Evolutionary conservation across 352 stramenopile genomes (phyloP).

Genomic region (Aphanomyces cochlioides): DNA sequence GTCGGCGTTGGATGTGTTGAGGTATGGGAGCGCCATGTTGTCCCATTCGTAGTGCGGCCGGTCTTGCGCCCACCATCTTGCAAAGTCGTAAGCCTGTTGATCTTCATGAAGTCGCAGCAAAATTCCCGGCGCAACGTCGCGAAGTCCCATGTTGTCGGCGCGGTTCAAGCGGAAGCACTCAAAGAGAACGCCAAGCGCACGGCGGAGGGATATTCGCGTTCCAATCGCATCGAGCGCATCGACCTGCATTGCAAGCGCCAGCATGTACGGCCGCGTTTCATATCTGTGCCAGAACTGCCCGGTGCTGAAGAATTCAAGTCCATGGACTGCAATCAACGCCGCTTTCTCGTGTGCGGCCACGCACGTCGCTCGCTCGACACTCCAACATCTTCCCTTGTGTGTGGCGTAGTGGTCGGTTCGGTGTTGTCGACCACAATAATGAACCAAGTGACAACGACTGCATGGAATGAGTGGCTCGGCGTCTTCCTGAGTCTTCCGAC

Average conservation of each 20-base stretch:
- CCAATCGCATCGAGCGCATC: slow-evolving; percentile 11
- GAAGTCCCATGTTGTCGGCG: slow-evolving; percentile 13
- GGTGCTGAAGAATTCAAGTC: slow-evolving; percentile 1
- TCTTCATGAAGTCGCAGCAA: slow-evolving; percentile 5
- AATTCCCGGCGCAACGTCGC: slow-evolving; percentile 4
- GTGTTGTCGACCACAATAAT: slow-evolving; percentile 13
- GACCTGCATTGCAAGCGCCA: slow-evolving; percentile 3
- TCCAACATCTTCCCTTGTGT: neutral
- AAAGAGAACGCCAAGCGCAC: neutral
- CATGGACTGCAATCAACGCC: neutral
- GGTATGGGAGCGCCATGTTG: slow-evolving; percentile 12
- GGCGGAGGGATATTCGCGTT: neutral
- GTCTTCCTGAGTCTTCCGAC: neutral
- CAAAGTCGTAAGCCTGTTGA: slow-evolving; percentile 12
- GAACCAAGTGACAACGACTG: slow-evolving; percentile 14
- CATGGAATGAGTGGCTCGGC: slow-evolving; percentile 2
- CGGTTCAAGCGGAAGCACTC: slow-evolving; percentile 14
- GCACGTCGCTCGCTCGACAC: neutral
- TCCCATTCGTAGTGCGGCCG: slow-evolving; percentile 11
- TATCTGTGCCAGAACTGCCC: slow-evolving; percentile 15
- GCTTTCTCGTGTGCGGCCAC: neutral
- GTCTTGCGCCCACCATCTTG: slow-evolving; percentile 11
- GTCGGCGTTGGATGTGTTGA: slow-evolving; percentile 8
- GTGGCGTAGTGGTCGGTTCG: slow-evolving; percentile 1
- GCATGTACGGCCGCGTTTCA: slow-evolving; percentile 16